Conservation (phyloP, 495 filamentous ascomycete genomes). For the Lasiosphaeria miniovina region DNA sequence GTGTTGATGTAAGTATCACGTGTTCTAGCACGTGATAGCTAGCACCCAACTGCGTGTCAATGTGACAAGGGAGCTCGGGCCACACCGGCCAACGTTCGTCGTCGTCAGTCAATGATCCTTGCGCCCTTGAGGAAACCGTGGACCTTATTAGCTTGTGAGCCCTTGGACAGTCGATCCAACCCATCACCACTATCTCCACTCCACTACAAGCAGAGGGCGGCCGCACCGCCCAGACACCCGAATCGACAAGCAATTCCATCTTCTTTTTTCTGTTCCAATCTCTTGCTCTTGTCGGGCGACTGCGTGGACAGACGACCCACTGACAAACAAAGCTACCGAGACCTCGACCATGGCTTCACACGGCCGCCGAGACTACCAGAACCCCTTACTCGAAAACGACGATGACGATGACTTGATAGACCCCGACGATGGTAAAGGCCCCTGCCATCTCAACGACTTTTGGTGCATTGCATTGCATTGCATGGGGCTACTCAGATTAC, state of each 20-base stretch:
- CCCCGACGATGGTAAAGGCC: slow-evolving; percentile 78
- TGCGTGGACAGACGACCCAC: neutral
- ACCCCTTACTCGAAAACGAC: slow-evolving; percentile 66
- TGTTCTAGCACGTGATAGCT: neutral
- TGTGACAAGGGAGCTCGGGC: slow-evolving; percentile 27
- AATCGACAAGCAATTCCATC: too few relatives aligned
- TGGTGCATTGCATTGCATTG: too few relatives aligned
- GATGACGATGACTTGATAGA: slow-evolving; percentile 82
- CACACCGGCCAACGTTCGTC: slow-evolving; percentile 17
- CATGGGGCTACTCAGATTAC: neutral
- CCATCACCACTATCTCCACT: neutral
- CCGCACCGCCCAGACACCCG: too few relatives aligned
- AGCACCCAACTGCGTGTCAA: neutral
- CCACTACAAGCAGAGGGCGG: too few relatives aligned
- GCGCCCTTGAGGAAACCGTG: slow-evolving; percentile 21
- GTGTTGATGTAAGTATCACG: neutral
- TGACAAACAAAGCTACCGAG: neutral
- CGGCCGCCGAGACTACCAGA: slow-evolving; percentile 48
- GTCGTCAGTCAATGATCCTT: slow-evolving; percentile 8
- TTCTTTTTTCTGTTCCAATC: too few relatives aligned
- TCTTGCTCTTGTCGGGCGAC: too few relatives aligned
- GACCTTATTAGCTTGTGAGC: slow-evolving; percentile 4
- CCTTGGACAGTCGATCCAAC: neutral
- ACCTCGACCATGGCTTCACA: neutral
- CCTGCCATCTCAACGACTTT: neutral